Conservation (phyloP, 2,329 filamentous ascomycete species). For the Monilinia aucupariae region DNA sequence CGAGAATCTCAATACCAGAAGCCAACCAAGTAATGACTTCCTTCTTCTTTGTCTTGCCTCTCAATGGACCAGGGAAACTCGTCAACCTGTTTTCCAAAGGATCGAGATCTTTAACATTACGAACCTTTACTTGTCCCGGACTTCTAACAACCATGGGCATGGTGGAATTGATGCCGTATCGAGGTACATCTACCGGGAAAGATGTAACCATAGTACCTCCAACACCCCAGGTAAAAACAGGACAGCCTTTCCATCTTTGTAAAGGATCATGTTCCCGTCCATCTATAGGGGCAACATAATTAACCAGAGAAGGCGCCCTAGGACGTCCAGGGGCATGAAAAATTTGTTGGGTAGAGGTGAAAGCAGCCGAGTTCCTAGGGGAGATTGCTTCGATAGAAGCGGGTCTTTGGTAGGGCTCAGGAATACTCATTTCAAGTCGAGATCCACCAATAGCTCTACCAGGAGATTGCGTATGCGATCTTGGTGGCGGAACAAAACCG, state of each 20-base stretch:
- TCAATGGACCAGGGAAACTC: slow-evolving; percentile 86
- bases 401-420: slow-evolving; percentile 45
- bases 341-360: slow-evolving; percentile 17
- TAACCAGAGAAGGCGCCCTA: slow-evolving; percentile 50
- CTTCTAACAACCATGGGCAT: slow-evolving; percentile 74
- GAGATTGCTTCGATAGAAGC: slow-evolving; percentile 43
- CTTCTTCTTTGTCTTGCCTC: slow-evolving; percentile 91
- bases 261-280: slow-evolving; percentile 69
- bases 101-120: slow-evolving; percentile 66
- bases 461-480: slow-evolving; percentile 60
- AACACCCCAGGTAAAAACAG: slow-evolving; percentile 82
- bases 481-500: slow-evolving; percentile 48
- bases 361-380: slow-evolving; percentile 20
- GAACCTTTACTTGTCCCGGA: slow-evolving; percentile 76
- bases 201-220: slow-evolving; percentile 76
- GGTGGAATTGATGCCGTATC: slow-evolving; percentile 66
- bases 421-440: slow-evolving; percentile 35
- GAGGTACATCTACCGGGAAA: slow-evolving; percentile 83
- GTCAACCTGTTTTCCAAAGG: slow-evolving; percentile 66
- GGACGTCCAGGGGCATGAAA: slow-evolving; percentile 36
- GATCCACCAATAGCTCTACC: slow-evolving; percentile 47
- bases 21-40: slow-evolving; percentile 78
- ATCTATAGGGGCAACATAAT: slow-evolving; percentile 58
- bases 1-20: slow-evolving; percentile 67
- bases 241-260: slow-evolving; percentile 84